These are phyloP conservation scores for Berkeleyomyces rouxiae DNA, from an alignment of 2,329 filamentous ascomycete genomes.

Conservation along the genomic window DNA sequence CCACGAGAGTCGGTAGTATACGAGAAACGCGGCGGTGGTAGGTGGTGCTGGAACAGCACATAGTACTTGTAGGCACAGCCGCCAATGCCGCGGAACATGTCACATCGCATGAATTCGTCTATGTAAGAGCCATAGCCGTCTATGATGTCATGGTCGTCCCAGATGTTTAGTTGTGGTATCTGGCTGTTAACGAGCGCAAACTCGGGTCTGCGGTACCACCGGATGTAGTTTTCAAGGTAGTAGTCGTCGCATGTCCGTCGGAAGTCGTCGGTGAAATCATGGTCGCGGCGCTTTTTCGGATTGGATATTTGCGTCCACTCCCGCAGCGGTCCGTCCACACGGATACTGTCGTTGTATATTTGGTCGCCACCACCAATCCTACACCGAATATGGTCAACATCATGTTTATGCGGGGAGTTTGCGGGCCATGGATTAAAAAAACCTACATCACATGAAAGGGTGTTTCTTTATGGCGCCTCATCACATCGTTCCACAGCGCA, in stretches of 20 bases:
- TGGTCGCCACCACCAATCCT: constrained; percentile 78
- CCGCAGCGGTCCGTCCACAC: constrained; percentile 66
- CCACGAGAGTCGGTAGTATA: constrained; percentile 51
- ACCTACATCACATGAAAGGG: constrained; percentile 80
- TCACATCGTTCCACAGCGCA: constrained; percentile 88
- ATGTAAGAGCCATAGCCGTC: constrained; percentile 90
- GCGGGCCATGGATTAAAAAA: constrained; percentile 15
- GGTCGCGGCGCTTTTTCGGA: constrained; percentile 62
- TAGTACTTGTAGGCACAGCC: constrained; percentile 96
- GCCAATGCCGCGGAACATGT: constrained; percentile 83
- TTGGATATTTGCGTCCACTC: constrained; percentile 74
- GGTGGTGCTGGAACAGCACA: constrained; percentile 89
- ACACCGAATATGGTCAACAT: neutral
- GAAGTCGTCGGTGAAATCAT: constrained; percentile 61
- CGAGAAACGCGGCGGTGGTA: constrained; percentile 69
- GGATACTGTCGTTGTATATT: constrained; percentile 88
- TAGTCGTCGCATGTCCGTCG: constrained; percentile 75
- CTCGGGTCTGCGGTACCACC: constrained; percentile 66
- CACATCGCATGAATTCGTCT: constrained; percentile 80
- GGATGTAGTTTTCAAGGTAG: constrained; percentile 78
- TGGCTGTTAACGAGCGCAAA: constrained; percentile 78
- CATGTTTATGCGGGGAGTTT: neutral
- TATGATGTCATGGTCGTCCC: constrained; percentile 94
- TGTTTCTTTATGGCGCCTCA: constrained; percentile 58
- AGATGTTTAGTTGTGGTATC: constrained; percentile 92